Percentiles rank a stretch among this genome's conserved stretches.
Conservation (phyloP, 78 protist species). For the Mantamonas sphyraenae region DNA sequence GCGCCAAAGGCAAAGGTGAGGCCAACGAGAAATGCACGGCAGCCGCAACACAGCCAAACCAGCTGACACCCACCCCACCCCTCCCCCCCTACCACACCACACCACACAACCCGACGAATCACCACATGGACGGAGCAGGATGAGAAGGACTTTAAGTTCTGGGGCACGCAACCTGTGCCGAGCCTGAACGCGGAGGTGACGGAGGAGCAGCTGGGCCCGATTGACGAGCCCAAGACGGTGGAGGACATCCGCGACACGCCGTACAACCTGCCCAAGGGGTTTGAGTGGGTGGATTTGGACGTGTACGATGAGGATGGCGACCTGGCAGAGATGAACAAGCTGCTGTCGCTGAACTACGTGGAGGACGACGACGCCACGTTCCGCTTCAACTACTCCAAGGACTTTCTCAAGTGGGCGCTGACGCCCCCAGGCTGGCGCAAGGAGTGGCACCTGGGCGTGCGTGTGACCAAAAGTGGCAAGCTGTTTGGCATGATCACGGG, state of each 20-base stretch:
- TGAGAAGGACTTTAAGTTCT: constrained; percentile 58
- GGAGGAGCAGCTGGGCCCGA: constrained; percentile 1
- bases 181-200: no score
- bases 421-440: constrained; percentile 76
- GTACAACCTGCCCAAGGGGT: constrained; percentile 67
- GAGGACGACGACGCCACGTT: constrained; percentile 96
- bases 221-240: background rate
- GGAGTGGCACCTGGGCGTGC: constrained; percentile 88
- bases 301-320: constrained; percentile 20
- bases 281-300: constrained; percentile 74
- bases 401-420: constrained; percentile 93
- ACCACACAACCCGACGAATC: no score
- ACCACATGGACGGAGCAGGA: background rate
- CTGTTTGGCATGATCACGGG: constrained; percentile 91
- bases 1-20: no score
- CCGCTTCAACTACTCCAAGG: constrained; percentile 92
- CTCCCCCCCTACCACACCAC: no score
- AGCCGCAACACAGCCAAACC: no score
- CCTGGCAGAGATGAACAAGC: constrained; percentile 53
- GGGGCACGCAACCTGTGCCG: constrained; percentile 93
- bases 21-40: no score
- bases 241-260: constrained; percentile 75
- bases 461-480: constrained; percentile 38
- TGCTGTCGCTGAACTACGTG: constrained; percentile 86
- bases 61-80: no score